Base-by-base conservation (phyloP, 2,329 filamentous ascomycete genomes). In the Cladosporium sp. region DNA sequence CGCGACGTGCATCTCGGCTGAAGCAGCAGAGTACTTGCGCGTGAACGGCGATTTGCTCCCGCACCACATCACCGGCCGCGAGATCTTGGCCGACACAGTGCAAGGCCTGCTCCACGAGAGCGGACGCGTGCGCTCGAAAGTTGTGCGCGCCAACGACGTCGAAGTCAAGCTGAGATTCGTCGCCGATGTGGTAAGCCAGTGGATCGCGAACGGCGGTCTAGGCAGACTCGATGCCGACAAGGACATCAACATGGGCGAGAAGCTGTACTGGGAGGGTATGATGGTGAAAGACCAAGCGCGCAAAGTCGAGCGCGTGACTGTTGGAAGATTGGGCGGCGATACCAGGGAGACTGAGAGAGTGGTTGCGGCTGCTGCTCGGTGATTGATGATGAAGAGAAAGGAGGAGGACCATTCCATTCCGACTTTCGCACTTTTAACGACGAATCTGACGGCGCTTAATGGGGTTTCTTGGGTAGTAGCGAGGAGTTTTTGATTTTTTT, bases 141-240 rank as follows among this genome's bases (percentile, higher is more conserved):
- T 92, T 65, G 89, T 91, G 0, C 84, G 86, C 24, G 88, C 89
- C 49, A 94, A 94, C 75, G 86, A 89, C 70, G 87, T 94, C 74
- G 86, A 88, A 38, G 84, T 83, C 71, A 94, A 94, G 81, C 85
- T 94, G 66, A 85, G 88, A 67, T 93, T 93, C 74, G 87, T 93
- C 72, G 84, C 85, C 70, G 79, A 84, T 61, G 84, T 92, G 18
- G 84, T 92, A 12, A 85, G 84, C 69, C 89, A 92, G 75, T 94
- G 91, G 91, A 85, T 88, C 14, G 73, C 76, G 65, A 89, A 90
- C 71, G 88, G 87, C 3, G 91, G 91, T 1, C 78, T 93, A 36
- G 91, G 91, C 2, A 76, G 79, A 66, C 69, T 80, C 18, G 72
- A 74, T 10, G 71, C 71, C 18, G 76, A 78, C 32, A 70, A 70